phyloP scores from a whole-genome alignment of 768 basidiomycete species.

The Brasilioporus rufonigricans region DNA sequence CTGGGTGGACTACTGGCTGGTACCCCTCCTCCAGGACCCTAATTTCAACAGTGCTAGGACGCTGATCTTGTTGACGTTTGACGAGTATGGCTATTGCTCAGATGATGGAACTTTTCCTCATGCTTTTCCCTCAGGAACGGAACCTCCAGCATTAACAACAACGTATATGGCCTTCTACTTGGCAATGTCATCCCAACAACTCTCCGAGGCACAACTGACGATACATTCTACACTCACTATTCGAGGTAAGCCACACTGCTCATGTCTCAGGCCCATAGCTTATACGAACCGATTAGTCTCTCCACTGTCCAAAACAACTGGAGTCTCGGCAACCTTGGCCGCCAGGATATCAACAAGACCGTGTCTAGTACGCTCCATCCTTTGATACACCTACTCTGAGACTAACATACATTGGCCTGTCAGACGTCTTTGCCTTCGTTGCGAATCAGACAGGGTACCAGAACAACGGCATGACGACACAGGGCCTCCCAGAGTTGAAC shows the following conservation, averaged over 20 bases:
- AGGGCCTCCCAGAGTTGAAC: too few species aligned
- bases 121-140: slow-evolving; percentile 18
- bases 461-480: too few species aligned
- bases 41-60: background rate
- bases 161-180: slow-evolving; percentile 42
- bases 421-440: too few species aligned
- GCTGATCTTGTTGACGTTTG: background rate
- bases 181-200: slow-evolving; percentile 43
- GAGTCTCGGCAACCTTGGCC: slow-evolving; percentile 57
- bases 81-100: slow-evolving; percentile 24
- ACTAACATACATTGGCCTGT: too few species aligned
- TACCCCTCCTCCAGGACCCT: background rate
- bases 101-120: background rate
- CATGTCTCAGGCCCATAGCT: background rate
- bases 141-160: slow-evolving; percentile 42
- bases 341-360: slow-evolving; percentile 51
- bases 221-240: slow-evolving; percentile 61
- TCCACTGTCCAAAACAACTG: slow-evolving; percentile 61
- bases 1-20: slow-evolving; percentile 46
- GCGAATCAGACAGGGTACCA: too few species aligned
- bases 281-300: slow-evolving; percentile 27
- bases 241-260: slow-evolving; percentile 31
- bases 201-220: slow-evolving; percentile 45
- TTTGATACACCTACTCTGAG: background rate
- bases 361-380: slow-evolving; percentile 13